Percentiles rank a stretch among this genome's conserved stretches.
Evolutionary conservation across 1,284 basidiomycete species (phyloP).

Genomic region (Leccinum pallidistipes): DNA sequence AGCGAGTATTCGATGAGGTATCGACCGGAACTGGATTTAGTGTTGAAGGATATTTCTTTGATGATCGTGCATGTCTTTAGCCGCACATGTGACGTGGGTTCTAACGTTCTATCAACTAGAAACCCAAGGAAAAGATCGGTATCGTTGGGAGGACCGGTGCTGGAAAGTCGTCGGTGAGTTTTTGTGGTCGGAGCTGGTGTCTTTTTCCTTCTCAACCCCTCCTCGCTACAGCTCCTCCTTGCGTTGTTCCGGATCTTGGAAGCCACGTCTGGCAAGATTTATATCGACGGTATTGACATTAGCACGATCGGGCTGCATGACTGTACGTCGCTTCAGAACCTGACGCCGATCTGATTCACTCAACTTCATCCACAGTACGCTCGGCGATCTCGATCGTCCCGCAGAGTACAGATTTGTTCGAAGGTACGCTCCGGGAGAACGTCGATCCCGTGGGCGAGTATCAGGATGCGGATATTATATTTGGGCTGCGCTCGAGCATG

Average conservation of each 20-base stretch:
- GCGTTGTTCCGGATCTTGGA: conserved; percentile 85
- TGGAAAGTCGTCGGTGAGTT: conserved; percentile 83
- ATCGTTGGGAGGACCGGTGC: conserved; percentile 89
- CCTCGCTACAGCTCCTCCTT: conserved; percentile 49
- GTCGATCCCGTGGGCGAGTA: conserved; percentile 76
- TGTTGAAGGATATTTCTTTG: conserved; percentile 74
- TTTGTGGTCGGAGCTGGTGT: neutral
- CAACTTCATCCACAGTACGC: conserved; percentile 47
- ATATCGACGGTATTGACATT: conserved; percentile 85
- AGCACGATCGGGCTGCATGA: conserved; percentile 83
- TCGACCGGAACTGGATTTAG: conserved; percentile 77
- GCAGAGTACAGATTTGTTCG: conserved; percentile 79
- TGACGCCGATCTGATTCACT: neutral
- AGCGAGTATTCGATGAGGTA: conserved; percentile 83
- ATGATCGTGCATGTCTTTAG: conserved; percentile 48
- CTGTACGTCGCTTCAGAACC: conserved; percentile 42
- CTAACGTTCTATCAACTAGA: conserved; percentile 35
- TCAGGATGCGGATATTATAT: conserved; percentile 80
- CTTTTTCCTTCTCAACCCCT: neutral
- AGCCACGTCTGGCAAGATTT: conserved; percentile 73
- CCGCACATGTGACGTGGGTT: conserved; percentile 20
- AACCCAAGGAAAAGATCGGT: conserved; percentile 81
- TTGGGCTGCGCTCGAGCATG: conserved; percentile 80
- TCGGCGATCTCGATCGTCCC: conserved; percentile 88
- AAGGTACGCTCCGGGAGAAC: conserved; percentile 84